Evolutionary conservation across 2,329 filamentous ascomycete species (phyloP), one percentile per base, ranked within the genome.

Genomic region (Acarospora socialis): DNA sequence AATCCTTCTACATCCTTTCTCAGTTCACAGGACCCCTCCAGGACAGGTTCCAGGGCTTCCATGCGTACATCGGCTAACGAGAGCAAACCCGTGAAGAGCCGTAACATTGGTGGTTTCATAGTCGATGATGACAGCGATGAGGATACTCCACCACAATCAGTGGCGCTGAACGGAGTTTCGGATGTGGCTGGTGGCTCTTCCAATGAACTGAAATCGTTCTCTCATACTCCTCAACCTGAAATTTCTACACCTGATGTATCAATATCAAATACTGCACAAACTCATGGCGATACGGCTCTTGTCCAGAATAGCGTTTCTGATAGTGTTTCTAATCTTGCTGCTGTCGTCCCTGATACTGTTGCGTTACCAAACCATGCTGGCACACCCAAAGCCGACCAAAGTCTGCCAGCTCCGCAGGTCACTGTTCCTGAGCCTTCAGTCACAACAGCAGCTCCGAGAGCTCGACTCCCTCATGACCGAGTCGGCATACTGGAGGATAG

Each of bases 401-500:
- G 28, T 18, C 16, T 33, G n/a, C 36, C 40, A 30, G 24, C 26
- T 28, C 32, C 39, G 8, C 25, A 41, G 21, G 32, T 24, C 26
- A 33, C 33, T 28, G 39, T 38, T 15, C 34, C 38, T 19, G 28
- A 32, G 27, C 21, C 35, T 21, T 32, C 32, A n/a, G 28, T 18
- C 8, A 35, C 15, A 15, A 36, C 41, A 40, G 34, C 49, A 37
- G 50, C 48, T 39, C 51, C 57, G 38, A 61, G 56, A 49, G 61
- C 68, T 44, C 69, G 74, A 40, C 59, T 78, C 41, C 73, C 78
- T 34, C 70, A 77, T 57, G 80, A 92, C 57, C 71, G 70, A 42
- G 67, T 87, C 46, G 75, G 78, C 36, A 71, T 86, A 37, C 66
- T 95, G 49, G 87, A 98, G 61, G 81, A 90, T 53, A 77, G 87